Conservation (phyloP, 495 filamentous ascomycete species). For the Niebla homalea region DNA sequence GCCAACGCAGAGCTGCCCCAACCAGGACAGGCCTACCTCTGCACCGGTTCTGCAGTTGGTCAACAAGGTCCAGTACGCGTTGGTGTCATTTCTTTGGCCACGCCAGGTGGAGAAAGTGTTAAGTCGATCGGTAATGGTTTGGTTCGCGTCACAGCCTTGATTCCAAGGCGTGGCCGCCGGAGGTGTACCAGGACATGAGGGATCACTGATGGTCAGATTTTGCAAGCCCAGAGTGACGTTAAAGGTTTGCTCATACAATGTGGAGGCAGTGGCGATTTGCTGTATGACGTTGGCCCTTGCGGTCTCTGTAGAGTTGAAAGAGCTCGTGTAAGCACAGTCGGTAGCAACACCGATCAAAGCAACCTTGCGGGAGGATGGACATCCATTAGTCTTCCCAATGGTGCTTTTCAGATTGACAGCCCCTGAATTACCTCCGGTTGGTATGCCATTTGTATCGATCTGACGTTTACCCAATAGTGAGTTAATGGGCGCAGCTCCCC, state of each 20-base stretch:
- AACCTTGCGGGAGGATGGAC: conserved; percentile 76
- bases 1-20: conserved; percentile 70
- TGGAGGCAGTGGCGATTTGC: conserved; percentile 76
- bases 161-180: conserved; percentile 68
- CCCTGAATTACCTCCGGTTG: conserved; percentile 60
- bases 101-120: conserved; percentile 86
- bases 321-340: conserved; percentile 71
- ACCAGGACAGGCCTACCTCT: conserved; percentile 89
- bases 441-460: conserved; percentile 37
- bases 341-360: conserved; percentile 86
- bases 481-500: conserved; percentile 40
- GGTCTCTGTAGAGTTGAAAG: conserved; percentile 48
- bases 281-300: conserved; percentile 62
- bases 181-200: conserved; percentile 51
- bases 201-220: conserved; percentile 64
- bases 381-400: conserved; percentile 74
- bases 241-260: conserved; percentile 77
- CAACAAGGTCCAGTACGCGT: conserved; percentile 89
- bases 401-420: conserved; percentile 67
- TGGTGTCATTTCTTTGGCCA: conserved; percentile 54
- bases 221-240: conserved; percentile 84
- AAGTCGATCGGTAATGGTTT: conserved; percentile 64
- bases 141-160: conserved; percentile 47
- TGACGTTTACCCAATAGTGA: conserved; percentile 46
- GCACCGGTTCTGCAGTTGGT: conserved; percentile 70